phyloP scores from a whole-genome alignment of 2,329 filamentous ascomycete species.

The Exophiala bonariae region DNA sequence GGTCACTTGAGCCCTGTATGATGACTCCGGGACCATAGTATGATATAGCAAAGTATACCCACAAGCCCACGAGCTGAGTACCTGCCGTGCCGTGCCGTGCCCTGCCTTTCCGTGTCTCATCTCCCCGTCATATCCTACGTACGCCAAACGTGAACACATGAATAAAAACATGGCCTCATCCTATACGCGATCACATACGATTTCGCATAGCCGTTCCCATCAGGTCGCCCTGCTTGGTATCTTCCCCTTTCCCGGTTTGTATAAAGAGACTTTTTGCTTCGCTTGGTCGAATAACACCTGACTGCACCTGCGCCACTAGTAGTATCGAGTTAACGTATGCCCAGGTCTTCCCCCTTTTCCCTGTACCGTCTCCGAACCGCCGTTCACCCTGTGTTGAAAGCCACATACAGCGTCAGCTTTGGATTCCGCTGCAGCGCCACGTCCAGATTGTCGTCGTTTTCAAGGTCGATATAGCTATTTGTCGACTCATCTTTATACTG shows the following conservation, averaged over 20 bases:
- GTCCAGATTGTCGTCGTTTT: conserved; percentile 79
- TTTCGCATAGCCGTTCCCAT: too few relatives aligned
- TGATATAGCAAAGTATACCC: too few relatives aligned
- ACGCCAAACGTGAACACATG: conserved; percentile 21
- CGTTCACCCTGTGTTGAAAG: conserved; percentile 15
- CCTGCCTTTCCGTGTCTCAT: conserved; percentile 1
- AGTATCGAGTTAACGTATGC: too few relatives aligned
- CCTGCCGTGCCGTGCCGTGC: too few relatives aligned
- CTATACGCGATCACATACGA: too few relatives aligned
- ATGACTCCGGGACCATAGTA: too few relatives aligned
- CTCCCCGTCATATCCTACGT: neutral
- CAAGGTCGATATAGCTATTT: conserved; percentile 70
- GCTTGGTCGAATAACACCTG: too few relatives aligned
- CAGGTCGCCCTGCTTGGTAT: conserved; percentile 17
- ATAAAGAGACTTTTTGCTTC: too few relatives aligned
- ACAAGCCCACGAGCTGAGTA: too few relatives aligned
- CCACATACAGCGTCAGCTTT: conserved; percentile 68
- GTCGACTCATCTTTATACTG: conserved; percentile 84
- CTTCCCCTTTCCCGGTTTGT: neutral
- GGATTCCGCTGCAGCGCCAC: conserved; percentile 79
- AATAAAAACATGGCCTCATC: conserved; percentile 22
- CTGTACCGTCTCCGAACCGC: too few relatives aligned
- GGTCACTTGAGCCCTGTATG: too few relatives aligned
- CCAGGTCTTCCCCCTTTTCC: neutral
- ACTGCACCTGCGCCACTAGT: too few relatives aligned